These are phyloP conservation scores for Dendrostoma leiphaemia DNA, from an alignment of 2,329 filamentous ascomycete species.

Conservation along the genomic window DNA sequence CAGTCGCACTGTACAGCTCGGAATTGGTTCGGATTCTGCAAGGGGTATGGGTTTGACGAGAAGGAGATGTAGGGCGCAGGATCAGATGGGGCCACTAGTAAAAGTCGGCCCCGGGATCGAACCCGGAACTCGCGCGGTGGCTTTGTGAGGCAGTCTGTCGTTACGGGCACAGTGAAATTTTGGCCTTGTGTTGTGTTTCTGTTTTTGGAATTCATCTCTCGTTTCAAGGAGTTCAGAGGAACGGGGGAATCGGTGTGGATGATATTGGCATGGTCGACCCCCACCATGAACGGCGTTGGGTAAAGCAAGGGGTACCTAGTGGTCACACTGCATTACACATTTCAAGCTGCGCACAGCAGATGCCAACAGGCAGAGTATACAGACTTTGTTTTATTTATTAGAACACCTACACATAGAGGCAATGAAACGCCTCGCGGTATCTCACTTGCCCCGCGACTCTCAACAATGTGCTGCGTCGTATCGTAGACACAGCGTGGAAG, in stretches of 20 bases:
- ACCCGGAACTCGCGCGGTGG: no score
- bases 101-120: no score
- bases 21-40: slow-evolving; percentile 42
- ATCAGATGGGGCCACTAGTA: no score
- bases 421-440: neutral
- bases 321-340: neutral
- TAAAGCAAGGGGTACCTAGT: neutral
- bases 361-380: neutral
- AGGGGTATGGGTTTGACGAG: slow-evolving; percentile 31
- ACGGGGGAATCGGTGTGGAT: neutral
- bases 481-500: no score
- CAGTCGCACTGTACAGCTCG: slow-evolving; percentile 33
- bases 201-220: no score
- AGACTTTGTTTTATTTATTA: neutral
- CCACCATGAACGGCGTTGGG: neutral
- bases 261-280: no score
- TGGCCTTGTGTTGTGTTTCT: no score
- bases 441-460: no score
- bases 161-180: no score
- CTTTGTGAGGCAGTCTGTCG: neutral
- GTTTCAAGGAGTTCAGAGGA: neutral
- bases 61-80: slow-evolving; percentile 21
- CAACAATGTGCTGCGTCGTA: no score
- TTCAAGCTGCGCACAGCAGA: neutral
- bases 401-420: neutral